A percentile compares a stretch with the other conserved stretches of the same genome.
These are phyloP conservation scores for Arabidopsis suecica DNA, from an alignment of 345 rosid species.

Conservation along the genomic window DNA sequence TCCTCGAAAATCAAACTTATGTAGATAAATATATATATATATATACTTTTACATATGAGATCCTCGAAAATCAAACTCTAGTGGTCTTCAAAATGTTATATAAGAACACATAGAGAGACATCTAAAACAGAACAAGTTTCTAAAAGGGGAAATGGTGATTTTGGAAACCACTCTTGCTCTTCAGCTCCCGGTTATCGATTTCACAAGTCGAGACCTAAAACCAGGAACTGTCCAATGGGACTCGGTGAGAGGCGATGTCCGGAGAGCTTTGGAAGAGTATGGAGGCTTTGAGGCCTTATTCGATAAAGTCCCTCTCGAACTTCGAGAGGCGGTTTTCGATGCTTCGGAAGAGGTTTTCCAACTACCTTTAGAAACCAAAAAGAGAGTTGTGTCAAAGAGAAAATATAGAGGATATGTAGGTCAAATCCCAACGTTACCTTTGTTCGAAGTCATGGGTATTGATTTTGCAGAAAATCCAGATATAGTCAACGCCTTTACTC, in stretches of 20 bases:
- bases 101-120: slow-evolving; percentile 33
- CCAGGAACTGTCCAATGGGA: slow-evolving; percentile 36
- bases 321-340: slow-evolving; percentile 28
- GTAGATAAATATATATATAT: too few relatives aligned
- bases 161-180: slow-evolving; percentile 28
- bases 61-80: neutral
- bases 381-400: slow-evolving; percentile 32
- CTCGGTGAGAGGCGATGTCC: slow-evolving; percentile 30
- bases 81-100: slow-evolving; percentile 22
- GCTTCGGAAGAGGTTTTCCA: slow-evolving; percentile 23
- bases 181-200: slow-evolving; percentile 42
- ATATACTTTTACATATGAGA: too few relatives aligned
- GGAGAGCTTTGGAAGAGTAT: slow-evolving; percentile 39
- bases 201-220: slow-evolving; percentile 35
- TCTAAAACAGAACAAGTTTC: slow-evolving; percentile 22
- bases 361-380: slow-evolving; percentile 38
- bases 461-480: slow-evolving; percentile 29
- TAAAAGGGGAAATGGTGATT: slow-evolving; percentile 10
- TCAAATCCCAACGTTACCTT: slow-evolving; percentile 34
- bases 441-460: slow-evolving; percentile 26
- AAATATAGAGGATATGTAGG: slow-evolving; percentile 38
- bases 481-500: slow-evolving; percentile 37
- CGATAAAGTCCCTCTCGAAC: slow-evolving; percentile 31
- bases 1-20: too few relatives aligned
- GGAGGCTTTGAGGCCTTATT: slow-evolving; percentile 45